Base-by-base conservation (phyloP, 345 rosid species). In the Rhodamnia rubescens region DNA sequence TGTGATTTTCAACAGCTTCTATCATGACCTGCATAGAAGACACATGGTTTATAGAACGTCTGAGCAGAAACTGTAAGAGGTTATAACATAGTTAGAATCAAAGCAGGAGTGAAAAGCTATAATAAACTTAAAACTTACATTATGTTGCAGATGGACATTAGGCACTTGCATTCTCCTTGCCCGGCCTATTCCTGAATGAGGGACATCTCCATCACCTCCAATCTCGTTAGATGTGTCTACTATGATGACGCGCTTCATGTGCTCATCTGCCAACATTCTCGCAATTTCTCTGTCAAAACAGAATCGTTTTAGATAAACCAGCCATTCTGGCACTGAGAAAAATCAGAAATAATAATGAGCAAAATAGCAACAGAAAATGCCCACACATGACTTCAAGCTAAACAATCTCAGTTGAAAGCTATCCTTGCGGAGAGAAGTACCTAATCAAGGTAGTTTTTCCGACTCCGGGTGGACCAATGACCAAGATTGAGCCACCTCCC, bases 111-210 rank as follows among this genome's bases (percentile, higher is more conserved):
- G 52, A 16, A 86, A 57, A 78, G 52, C 44, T 29, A 85, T 22
- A 54, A 74, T 74, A 20, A 57, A 29, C 85, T 61, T 69, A 59
- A 83, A 53, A 88, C 96, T 75, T 91, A 95, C 99, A 85, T 92
- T 93, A 87, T 97, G 99, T 90, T 95, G 98, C 94, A 94, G 83
- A 88, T 93, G 90, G 86, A 97, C 98, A 87, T 94, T 97, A 49
- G 99, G 98, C 87, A 97, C 99, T 90, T 97, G 99, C 99, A 97
- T 95, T 90, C 99, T 93, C 92, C 99, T 94, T 54, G 99, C 98
- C 89, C 91, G 94, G 74, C 99, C 98, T 69, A 96, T 95, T 85
- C 99, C 99, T 53, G 93, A 90, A 85, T 96, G 99, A 56, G 99
- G 99, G 84, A 96, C 93, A 90, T 97, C 99, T 84, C 99, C 98